Evolutionary conservation across 441 rosid species (phyloP), one percentile per base, ranked within the genome.

Genomic region (Syzygium malaccense): DNA sequence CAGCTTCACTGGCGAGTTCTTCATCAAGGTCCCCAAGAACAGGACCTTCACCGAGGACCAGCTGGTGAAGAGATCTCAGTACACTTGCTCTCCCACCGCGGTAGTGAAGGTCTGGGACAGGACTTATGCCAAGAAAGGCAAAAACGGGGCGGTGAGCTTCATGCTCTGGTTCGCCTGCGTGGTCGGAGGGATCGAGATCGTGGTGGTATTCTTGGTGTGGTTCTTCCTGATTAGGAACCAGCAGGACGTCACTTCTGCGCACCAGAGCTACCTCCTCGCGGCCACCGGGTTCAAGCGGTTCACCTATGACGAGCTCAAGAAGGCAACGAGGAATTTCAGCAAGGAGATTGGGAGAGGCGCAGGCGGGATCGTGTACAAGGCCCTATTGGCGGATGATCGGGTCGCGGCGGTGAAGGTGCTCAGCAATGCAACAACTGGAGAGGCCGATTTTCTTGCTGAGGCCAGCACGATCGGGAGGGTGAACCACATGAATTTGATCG

Each of bases 401-500:
- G 66, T 88, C 25, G 90, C 85, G 1, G 90, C 90, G 4, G 68
- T 88, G n/a, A 88, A 88, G 87, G 53, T 88, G 11, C 45, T 88
- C 60, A 68, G 71, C 53, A 62, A 14, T 49, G 85, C 87, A 6
- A 88, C 71, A 6, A 68, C 89, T 10, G 87, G 90, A 12, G 90
- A 88, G 53, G 90, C 87, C 14, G 75, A 88, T 71, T 88, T 88
- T 33, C 85, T 88, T 14, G 90, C 90, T 2, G 90, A 88, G 75
- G 90, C 56, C 8, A 88, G 87, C 83, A 86, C 87, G 53, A 88
- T 88, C 56, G 85, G 90, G 8, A 68, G 14, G 90, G 41, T 88
- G 18, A 88, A 85, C 89, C 89, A 87, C 89, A 87, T 87, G 58
- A 87, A 87, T 83, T 87, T 87, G 86, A 87, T 87, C 37, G 53